These are phyloP conservation scores for Cornus florida DNA, from an alignment of 148 eudicot species.

Conservation along the genomic window DNA sequence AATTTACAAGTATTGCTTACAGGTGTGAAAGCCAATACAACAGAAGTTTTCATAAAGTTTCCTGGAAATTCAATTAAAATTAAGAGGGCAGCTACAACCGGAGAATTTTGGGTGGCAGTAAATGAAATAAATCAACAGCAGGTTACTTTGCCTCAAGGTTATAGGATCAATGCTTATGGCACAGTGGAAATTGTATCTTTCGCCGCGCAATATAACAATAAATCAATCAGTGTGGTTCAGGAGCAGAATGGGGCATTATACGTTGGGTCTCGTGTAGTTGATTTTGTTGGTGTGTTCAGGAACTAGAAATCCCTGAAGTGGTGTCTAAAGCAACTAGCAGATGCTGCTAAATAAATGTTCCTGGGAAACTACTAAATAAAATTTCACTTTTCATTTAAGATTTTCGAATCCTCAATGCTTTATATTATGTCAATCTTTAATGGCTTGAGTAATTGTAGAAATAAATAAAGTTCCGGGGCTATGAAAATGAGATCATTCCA, in stretches of 20 bases:
- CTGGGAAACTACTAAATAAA: too few species aligned
- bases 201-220: not conserved
- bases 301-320: not conserved
- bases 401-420: not conserved
- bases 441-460: too few species aligned
- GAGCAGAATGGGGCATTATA: not conserved
- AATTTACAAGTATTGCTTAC: not conserved
- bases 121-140: not conserved
- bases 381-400: too few species aligned
- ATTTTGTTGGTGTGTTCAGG: not conserved
- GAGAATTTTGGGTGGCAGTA: slow-evolving; percentile 9
- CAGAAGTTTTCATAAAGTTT: not conserved
- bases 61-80: not conserved
- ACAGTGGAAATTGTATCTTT: not conserved
- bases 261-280: not conserved
- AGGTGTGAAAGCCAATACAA: not conserved
- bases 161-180: not conserved
- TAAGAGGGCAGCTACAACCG: not conserved
- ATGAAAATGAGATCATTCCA: too few species aligned
- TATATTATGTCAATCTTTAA: too few species aligned
- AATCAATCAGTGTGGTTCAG: not conserved
- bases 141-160: not conserved
- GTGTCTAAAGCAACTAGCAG: not conserved
- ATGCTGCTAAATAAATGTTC: not conserved
- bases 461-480: too few species aligned